Evolutionary conservation across 768 basidiomycete species (phyloP).

Genomic region (Auricularia sp.): DNA sequence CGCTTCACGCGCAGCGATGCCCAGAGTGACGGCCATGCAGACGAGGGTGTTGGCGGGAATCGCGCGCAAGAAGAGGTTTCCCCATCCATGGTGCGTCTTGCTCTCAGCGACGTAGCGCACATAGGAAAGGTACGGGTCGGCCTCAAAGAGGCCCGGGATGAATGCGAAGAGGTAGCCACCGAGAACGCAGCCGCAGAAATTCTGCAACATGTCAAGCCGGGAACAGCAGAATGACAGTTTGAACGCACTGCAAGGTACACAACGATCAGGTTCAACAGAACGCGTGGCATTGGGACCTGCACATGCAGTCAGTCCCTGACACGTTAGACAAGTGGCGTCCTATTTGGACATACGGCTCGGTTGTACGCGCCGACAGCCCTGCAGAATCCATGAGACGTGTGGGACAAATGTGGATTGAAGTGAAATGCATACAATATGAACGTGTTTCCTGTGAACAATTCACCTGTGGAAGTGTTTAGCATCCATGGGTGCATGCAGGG

Average conservation of each 20-base stretch:
- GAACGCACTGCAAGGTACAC: constrained; percentile 8
- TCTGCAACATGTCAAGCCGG: not conserved
- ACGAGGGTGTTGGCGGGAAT: constrained; percentile 12
- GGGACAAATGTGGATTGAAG: not conserved
- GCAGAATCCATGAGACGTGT: not conserved
- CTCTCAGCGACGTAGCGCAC: constrained; percentile 6
- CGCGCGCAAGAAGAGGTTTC: constrained; percentile 10
- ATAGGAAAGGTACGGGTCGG: constrained; percentile 10
- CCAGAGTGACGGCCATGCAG: constrained; percentile 12
- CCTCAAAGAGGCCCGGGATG: constrained; percentile 9
- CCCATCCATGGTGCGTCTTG: constrained; percentile 10
- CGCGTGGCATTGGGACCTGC: constrained; percentile 6
- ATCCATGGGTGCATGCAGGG: too few relatives aligned
- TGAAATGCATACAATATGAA: constrained; percentile 8
- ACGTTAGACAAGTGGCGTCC: not conserved
- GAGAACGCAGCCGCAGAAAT: constrained; percentile 7
- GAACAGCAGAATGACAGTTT: not conserved
- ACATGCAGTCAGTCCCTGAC: not conserved
- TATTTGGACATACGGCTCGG: not conserved
- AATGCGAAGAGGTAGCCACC: constrained; percentile 11
- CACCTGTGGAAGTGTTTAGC: not conserved
- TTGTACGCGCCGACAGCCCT: not conserved
- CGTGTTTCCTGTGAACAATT: constrained; percentile 13
- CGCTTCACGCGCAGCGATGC: constrained; percentile 10
- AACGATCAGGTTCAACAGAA: constrained; percentile 10